Evolutionary conservation across 768 basidiomycete genomes (phyloP).

Genomic region (Agaricus subrufescens): DNA sequence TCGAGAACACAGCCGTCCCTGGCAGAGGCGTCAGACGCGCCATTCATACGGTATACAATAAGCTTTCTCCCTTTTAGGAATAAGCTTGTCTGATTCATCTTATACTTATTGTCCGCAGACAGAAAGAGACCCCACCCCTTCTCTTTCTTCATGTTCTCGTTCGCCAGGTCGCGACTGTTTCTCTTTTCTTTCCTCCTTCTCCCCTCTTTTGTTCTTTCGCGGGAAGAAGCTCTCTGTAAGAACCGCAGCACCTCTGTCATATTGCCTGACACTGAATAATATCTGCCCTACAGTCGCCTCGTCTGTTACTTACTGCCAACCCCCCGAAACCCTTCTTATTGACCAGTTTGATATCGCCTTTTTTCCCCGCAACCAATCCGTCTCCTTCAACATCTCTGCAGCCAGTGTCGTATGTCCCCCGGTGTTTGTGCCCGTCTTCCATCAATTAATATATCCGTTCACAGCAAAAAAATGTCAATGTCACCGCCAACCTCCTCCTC

Average conservation of each 20-base stretch:
- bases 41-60: slow-evolving; percentile 1
- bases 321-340: slow-evolving; percentile 75
- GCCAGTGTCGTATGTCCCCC: slow-evolving; percentile 70
- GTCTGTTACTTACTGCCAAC: slow-evolving; percentile 82
- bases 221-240: slow-evolving; percentile 59
- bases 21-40: not conserved
- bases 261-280: slow-evolving; percentile 9
- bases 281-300: slow-evolving; percentile 58
- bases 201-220: slow-evolving; percentile 35
- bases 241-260: slow-evolving; percentile 14
- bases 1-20: not conserved
- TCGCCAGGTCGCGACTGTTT: slow-evolving; percentile 75
- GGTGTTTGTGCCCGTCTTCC: slow-evolving; percentile 1
- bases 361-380: slow-evolving; percentile 63
- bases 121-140: slow-evolving; percentile 10
- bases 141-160: slow-evolving; percentile 51
- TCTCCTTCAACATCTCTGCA: slow-evolving; percentile 82
- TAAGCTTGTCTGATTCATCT: not conserved
- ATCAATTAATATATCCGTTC: slow-evolving; percentile 14
- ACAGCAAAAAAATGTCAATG: slow-evolving; percentile 72
- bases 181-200: slow-evolving; percentile 35
- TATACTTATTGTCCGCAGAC: slow-evolving; percentile 9
- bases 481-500: slow-evolving; percentile 76
- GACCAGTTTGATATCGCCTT: slow-evolving; percentile 74
- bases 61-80: slow-evolving; percentile 6